Percentiles rank a stretch among this genome's conserved stretches.
phyloP scores from a whole-genome alignment of 495 filamentous ascomycete genomes.

The Penicillium egyptiacum region DNA sequence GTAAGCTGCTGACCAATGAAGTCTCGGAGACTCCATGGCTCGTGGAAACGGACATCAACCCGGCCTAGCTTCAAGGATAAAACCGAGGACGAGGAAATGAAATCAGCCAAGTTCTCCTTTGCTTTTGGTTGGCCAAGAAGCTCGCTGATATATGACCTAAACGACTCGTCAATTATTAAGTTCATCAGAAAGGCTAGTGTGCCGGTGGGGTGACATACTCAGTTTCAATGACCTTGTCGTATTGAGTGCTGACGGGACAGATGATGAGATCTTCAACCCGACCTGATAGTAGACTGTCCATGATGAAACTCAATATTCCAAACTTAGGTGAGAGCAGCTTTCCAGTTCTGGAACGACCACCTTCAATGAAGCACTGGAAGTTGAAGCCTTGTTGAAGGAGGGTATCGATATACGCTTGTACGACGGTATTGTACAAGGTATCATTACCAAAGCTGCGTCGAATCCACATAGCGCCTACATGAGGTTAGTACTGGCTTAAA shows the following conservation, averaged over 20 bases:
- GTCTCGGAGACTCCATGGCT: constrained; percentile 84
- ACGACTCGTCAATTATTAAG: constrained; percentile 15
- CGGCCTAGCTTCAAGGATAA: constrained; percentile 84
- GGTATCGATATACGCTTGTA: constrained; percentile 94
- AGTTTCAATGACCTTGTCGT: constrained; percentile 98
- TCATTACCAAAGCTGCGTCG: constrained; percentile 90
- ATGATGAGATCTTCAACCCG: constrained; percentile 86
- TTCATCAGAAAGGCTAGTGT: not conserved
- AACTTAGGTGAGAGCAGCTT: constrained; percentile 94
- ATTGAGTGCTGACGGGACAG: constrained; percentile 93
- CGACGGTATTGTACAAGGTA: constrained; percentile 81
- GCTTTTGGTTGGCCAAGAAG: constrained; percentile 90
- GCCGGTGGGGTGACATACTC: constrained; percentile 50
- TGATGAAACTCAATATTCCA: constrained; percentile 88
- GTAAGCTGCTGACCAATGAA: constrained; percentile 76
- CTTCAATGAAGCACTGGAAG: constrained; percentile 96
- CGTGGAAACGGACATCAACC: constrained; percentile 92
- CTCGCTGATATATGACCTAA: constrained; percentile 83
- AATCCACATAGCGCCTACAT: constrained; percentile 89
- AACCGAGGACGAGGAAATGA: constrained; percentile 84
- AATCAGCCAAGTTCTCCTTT: constrained; percentile 87
- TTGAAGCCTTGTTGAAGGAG: constrained; percentile 88
- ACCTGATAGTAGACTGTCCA: constrained; percentile 87
- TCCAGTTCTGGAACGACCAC: constrained; percentile 85
- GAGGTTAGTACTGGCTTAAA: constrained; percentile 15